Evolutionary conservation across 1,284 basidiomycete species (phyloP).

Genomic region (Fistulinella cinereoalba): DNA sequence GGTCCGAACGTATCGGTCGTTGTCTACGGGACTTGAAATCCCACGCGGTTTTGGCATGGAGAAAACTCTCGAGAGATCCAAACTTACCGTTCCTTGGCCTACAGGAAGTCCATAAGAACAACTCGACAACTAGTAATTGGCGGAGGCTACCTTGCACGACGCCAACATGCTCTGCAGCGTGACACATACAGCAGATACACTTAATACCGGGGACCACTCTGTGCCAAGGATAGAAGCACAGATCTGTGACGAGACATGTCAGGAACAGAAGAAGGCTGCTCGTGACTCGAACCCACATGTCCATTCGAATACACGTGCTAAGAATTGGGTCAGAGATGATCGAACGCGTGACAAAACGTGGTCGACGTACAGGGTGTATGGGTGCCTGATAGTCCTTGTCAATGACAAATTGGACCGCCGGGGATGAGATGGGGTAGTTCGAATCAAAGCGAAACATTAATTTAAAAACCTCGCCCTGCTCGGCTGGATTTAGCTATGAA

Average conservation of each 20-base stretch:
- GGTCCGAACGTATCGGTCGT: slow-evolving; percentile 72
- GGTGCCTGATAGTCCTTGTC: slow-evolving; percentile 60
- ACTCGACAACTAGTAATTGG: not conserved
- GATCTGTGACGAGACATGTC: slow-evolving; percentile 52
- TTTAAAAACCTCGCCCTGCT: slow-evolving; percentile 69
- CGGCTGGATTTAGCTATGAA: slow-evolving; percentile 7
- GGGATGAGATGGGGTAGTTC: slow-evolving; percentile 76
- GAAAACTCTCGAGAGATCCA: not conserved
- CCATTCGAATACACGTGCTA: slow-evolving; percentile 85
- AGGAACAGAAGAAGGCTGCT: slow-evolving; percentile 10
- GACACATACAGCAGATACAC: slow-evolving; percentile 73
- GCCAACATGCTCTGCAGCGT: slow-evolving; percentile 86
- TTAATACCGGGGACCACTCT: slow-evolving; percentile 84
- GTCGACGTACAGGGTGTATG: slow-evolving; percentile 63
- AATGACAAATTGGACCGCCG: slow-evolving; percentile 79
- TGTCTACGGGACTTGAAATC: slow-evolving; percentile 61
- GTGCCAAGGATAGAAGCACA: slow-evolving; percentile 83
- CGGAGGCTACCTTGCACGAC: slow-evolving; percentile 67
- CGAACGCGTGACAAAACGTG: too few species aligned
- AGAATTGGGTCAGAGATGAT: not conserved
- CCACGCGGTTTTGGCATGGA: slow-evolving; percentile 7
- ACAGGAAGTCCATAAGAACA: slow-evolving; percentile 10
- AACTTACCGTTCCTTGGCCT: slow-evolving; percentile 73
- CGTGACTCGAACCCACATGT: slow-evolving; percentile 52
- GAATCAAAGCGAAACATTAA: slow-evolving; percentile 75